phyloP scores from a whole-genome alignment of 805 yeast species.

The Candida taoyuanica region DNA sequence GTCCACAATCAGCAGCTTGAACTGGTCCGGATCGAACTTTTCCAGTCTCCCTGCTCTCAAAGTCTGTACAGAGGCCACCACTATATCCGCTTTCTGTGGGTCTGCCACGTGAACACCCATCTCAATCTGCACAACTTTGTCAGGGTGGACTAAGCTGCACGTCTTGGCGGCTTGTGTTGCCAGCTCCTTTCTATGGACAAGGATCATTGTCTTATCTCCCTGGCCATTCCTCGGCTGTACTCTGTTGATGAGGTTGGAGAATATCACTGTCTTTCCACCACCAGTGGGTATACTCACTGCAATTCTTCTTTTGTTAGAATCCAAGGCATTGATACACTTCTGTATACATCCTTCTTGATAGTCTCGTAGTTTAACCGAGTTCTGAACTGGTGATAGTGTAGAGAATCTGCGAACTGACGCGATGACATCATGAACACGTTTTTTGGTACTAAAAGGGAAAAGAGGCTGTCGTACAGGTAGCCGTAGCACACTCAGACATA shows the following conservation, averaged over 20 bases:
- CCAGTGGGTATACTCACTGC: constrained; percentile 92
- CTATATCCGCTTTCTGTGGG: constrained; percentile 46
- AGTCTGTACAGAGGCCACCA: constrained; percentile 76
- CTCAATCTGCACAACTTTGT: constrained; percentile 54
- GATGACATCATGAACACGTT: no score
- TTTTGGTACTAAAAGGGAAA: no score
- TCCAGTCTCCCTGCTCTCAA: constrained; percentile 47
- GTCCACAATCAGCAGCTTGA: constrained; percentile 74
- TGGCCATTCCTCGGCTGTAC: constrained; percentile 30
- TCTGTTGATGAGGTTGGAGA: constrained; percentile 50
- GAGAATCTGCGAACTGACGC: no score
- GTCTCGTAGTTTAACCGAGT: constrained; percentile 30
- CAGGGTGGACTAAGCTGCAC: constrained; percentile 44
- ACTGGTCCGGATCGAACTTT: constrained; percentile 51
- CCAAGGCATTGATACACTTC: constrained; percentile 45
- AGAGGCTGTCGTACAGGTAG: no score
- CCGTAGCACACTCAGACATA: no score
- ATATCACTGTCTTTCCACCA: constrained; percentile 87
- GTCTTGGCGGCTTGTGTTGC: constrained; percentile 62
- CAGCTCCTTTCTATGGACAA: constrained; percentile 81
- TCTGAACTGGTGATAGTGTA: not conserved
- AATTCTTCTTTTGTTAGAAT: constrained; percentile 45
- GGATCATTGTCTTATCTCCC: constrained; percentile 43
- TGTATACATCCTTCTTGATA: constrained; percentile 74
- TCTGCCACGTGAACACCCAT: constrained; percentile 52